A percentile compares a stretch with the other conserved stretches of the same genome.
Evolutionary conservation across 2,329 filamentous ascomycete species (phyloP).

Genomic region (Aspergillus aculeatinus): DNA sequence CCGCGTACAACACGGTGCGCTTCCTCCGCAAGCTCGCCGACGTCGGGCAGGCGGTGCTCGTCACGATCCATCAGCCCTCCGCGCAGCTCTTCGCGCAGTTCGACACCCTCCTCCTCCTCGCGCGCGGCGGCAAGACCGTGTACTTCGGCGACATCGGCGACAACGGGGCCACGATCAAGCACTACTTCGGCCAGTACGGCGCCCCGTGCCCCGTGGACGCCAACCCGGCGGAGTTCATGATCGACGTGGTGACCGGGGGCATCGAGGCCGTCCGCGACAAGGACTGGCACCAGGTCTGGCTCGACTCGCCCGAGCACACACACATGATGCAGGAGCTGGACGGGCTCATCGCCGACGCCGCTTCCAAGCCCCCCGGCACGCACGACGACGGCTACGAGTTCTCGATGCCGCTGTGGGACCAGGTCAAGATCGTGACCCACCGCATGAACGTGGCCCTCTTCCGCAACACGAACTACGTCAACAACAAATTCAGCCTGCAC

Average conservation of each 20-base stretch:
- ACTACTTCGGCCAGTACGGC: constrained; percentile 66
- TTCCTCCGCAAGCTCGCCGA: constrained; percentile 64
- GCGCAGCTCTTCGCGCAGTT: constrained; percentile 66
- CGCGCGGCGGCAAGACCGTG: constrained; percentile 63
- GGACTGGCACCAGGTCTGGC: constrained; percentile 71
- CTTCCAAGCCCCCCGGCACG: constrained; percentile 41
- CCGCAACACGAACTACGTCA: constrained; percentile 64
- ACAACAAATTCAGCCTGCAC: constrained; percentile 59
- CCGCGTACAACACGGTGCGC: constrained; percentile 62
- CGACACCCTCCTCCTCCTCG: constrained; percentile 65
- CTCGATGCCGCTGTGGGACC: constrained; percentile 60
- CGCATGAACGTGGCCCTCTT: constrained; percentile 64
- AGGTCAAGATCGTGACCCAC: constrained; percentile 64
- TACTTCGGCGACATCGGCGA: constrained; percentile 68
- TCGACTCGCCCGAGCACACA: constrained; percentile 59
- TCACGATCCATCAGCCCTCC: constrained; percentile 68
- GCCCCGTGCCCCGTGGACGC: constrained; percentile 60
- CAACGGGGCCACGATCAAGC: constrained; percentile 59
- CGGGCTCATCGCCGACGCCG: constrained; percentile 52
- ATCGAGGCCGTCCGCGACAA: constrained; percentile 37
- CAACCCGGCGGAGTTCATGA: constrained; percentile 60
- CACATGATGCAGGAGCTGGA: constrained; percentile 62
- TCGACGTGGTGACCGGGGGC: constrained; percentile 46
- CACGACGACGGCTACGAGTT: constrained; percentile 53
- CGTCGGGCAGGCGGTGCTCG: constrained; percentile 65